A percentile compares a stretch with the other conserved stretches of the same genome.
Conservation (phyloP, 306 rosid genomes). For the Leucaena leucocephala region DNA sequence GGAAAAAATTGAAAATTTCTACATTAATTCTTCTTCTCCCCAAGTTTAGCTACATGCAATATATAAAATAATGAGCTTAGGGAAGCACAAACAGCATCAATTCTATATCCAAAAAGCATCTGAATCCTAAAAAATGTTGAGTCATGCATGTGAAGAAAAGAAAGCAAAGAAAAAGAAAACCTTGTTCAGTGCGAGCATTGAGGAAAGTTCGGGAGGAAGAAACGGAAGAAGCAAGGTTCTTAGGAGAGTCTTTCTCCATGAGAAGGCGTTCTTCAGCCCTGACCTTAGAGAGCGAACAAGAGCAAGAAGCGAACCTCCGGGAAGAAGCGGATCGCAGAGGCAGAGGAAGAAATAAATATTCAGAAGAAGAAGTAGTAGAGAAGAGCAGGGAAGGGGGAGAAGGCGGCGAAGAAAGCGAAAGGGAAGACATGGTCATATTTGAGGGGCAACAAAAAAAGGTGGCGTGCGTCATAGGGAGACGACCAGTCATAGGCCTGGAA, state of each 20-base stretch:
- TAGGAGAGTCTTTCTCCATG: background rate
- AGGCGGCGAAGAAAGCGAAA: background rate
- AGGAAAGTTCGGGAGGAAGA: constrained; percentile 1
- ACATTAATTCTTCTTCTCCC: background rate
- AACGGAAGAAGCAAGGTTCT: background rate
- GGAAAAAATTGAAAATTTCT: background rate
- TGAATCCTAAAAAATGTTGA: background rate
- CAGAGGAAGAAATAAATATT: background rate
- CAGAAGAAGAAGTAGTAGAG: background rate
- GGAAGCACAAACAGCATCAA: background rate
- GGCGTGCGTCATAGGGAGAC: background rate
- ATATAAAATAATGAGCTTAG: background rate
- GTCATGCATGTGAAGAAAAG: background rate
- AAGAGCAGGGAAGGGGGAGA: background rate
- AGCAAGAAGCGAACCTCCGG: background rate
- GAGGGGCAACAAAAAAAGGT: background rate
- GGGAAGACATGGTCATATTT: background rate
- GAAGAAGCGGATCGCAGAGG: background rate
- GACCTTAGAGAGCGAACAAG: background rate
- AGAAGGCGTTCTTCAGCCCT: background rate
- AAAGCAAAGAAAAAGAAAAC: background rate
- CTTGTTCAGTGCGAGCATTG: constrained; percentile 7
- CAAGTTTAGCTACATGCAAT: background rate
- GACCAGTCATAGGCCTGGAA: background rate
- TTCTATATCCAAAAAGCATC: background rate